Conservation (phyloP, 2,329 filamentous ascomycete genomes). For the Myriosclerotinia curreyana region DNA sequence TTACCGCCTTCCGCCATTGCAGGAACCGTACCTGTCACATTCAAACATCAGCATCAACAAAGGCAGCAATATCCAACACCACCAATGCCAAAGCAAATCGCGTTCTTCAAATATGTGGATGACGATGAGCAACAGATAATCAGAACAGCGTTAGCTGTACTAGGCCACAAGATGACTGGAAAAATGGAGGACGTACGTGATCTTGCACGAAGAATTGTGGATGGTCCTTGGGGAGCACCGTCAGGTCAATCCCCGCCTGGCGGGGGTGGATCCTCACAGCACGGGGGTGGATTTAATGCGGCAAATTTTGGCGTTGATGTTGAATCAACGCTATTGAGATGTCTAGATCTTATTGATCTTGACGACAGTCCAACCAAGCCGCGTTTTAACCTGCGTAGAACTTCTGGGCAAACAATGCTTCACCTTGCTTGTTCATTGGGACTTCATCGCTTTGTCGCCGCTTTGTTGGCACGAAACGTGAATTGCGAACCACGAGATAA, state of each 20-base stretch:
- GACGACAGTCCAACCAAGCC: constrained; percentile 69
- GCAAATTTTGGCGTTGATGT: constrained; percentile 39
- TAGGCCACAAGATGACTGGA: constrained; percentile 63
- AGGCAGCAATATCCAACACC: constrained; percentile 44
- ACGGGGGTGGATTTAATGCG: constrained; percentile 43
- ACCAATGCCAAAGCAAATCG: constrained; percentile 48
- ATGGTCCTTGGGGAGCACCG: constrained; percentile 50
- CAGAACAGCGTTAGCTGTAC: constrained; percentile 62
- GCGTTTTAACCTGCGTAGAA: constrained; percentile 61
- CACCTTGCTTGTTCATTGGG: constrained; percentile 76
- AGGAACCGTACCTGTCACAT: constrained; percentile 58
- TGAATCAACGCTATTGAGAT: constrained; percentile 56
- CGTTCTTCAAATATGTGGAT: constrained; percentile 70
- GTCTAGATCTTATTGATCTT: constrained; percentile 75
- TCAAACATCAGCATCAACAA: constrained; percentile 51
- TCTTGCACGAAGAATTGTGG: constrained; percentile 59
- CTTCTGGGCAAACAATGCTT: constrained; percentile 75
- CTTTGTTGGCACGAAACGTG: constrained; percentile 73
- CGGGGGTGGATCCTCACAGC: constrained; percentile 46
- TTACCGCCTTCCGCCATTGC: constrained; percentile 57
- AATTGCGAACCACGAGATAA: constrained; percentile 72
- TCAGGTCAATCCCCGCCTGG: constrained; percentile 44
- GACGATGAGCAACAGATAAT: constrained; percentile 68
- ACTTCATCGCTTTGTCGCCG: constrained; percentile 71
- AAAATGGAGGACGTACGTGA: constrained; percentile 60